Percentiles rank a stretch among this genome's conserved stretches.
These are phyloP conservation scores for Podospora australis DNA, from an alignment of 495 filamentous ascomycete genomes.

Conservation along the genomic window DNA sequence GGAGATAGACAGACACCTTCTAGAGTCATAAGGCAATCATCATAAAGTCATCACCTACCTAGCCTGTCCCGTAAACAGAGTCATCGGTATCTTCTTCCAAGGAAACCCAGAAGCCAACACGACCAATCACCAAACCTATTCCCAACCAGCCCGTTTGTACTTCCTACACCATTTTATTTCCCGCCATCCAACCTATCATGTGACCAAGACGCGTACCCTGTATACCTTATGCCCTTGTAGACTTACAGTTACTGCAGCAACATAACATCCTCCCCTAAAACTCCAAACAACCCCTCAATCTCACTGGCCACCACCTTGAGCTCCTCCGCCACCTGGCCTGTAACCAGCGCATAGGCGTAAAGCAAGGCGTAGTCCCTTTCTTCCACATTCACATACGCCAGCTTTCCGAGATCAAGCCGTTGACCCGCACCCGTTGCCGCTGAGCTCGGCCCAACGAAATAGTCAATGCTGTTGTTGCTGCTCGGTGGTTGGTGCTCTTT, in stretches of 20 bases:
- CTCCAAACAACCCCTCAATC: constrained; percentile 68
- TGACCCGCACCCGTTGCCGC: neutral
- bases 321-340: constrained; percentile 61
- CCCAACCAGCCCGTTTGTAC: too few relatives aligned
- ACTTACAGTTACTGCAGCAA: constrained; percentile 61
- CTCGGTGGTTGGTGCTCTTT: constrained; percentile 46
- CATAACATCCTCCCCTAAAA: constrained; percentile 66
- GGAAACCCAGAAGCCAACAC: too few relatives aligned
- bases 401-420: constrained; percentile 6
- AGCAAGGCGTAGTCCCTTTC: constrained; percentile 50
- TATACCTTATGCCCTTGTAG: too few relatives aligned
- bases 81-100: too few relatives aligned
- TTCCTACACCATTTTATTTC: too few relatives aligned
- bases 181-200: too few relatives aligned
- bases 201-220: too few relatives aligned
- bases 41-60: too few relatives aligned
- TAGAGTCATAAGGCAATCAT: too few relatives aligned
- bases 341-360: constrained; percentile 56
- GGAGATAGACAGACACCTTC: too few relatives aligned
- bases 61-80: too few relatives aligned
- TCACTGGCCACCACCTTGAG: constrained; percentile 62
- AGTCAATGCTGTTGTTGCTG: neutral
- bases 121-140: too few relatives aligned
- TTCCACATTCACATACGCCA: constrained; percentile 30
- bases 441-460: constrained; percentile 5